Evolutionary conservation across 768 basidiomycete species (phyloP), one percentile per base, ranked within the genome.

Genomic region (Suillus hirtellus): DNA sequence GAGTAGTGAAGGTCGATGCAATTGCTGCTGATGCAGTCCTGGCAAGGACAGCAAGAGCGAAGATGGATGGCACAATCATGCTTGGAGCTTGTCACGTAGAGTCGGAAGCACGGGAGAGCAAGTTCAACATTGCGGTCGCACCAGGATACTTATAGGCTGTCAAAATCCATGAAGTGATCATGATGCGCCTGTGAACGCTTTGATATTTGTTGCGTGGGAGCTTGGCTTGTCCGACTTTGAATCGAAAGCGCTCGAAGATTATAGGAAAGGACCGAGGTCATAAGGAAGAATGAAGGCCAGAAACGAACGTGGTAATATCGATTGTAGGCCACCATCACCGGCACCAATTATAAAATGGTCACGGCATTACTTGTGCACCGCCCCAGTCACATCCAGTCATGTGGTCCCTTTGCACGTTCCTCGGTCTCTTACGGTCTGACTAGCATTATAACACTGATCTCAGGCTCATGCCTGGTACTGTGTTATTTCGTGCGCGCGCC

Each of bases 1-100:
- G 75, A 3, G 71, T 55, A 37, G 74, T 74, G 50, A 74, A 74
- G 54, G 67, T 68, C 27, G 75, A 65, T 17, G 66, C 66, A 31
- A 65, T 14, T 1, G 72, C 63, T 27, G 73, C 73, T 12, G 64
- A 75, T 19, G 69, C 69, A 54, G 61, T 60, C 54, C 62, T 65
- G n/a, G 63, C 62, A 10, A 21, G 55, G 52, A 65, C 64, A 40
- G 55, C 64, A 42, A 73, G 63, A 44, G 70, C 60, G 52, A 67
- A 10, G 4, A 63, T 56, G 38, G 54, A 59, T 53, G 65, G 62
- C 63, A 55, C 14, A 9, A 61, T 21, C 71, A 73, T 74, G 53
- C 21, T 59, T 34, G 6, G 27, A 59, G 37, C 54, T 34, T 40
- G 52, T 43, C 42, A 62, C 31, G 35, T 37, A 34, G 34, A 17